Percentiles rank a stretch among this genome's conserved stretches.
phyloP scores from a whole-genome alignment of 129 eudicot species.

The Saussurea involucrata region DNA sequence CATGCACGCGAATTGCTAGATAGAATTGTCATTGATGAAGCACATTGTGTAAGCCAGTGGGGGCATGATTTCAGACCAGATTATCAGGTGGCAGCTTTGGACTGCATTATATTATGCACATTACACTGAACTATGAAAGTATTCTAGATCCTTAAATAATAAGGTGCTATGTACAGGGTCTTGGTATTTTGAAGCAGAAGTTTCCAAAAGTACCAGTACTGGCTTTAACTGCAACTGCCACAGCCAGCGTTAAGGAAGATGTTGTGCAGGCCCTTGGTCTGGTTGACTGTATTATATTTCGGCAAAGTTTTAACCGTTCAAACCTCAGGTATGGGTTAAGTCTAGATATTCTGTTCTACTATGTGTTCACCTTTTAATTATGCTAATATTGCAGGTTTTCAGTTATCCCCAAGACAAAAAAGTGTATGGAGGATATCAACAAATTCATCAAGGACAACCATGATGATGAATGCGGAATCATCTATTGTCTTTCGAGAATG shows the following conservation, averaged over 20 bases:
- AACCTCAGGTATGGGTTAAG: slow-evolving; percentile 57
- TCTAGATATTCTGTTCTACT: slow-evolving; percentile 5
- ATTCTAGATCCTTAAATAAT: slow-evolving; percentile 9
- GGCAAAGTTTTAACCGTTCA: slow-evolving; percentile 96
- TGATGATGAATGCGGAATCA: slow-evolving; percentile 80
- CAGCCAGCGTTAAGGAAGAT: slow-evolving; percentile 93
- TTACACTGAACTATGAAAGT: neutral
- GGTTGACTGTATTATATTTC: slow-evolving; percentile 78
- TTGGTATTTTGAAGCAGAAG: slow-evolving; percentile 95
- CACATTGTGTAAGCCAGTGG: slow-evolving; percentile 99
- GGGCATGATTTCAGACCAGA: slow-evolving; percentile 99
- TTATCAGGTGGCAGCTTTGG: slow-evolving; percentile 65
- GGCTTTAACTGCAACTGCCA: slow-evolving; percentile 99
- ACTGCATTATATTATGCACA: neutral
- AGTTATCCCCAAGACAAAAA: slow-evolving; percentile 84
- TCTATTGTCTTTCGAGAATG: slow-evolving; percentile 97
- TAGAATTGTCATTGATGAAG: slow-evolving; percentile 97
- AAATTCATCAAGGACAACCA: slow-evolving; percentile 67
- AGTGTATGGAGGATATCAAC: slow-evolving; percentile 92
- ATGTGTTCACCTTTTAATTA: slow-evolving; percentile 11
- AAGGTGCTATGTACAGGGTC: slow-evolving; percentile 54
- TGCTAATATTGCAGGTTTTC: slow-evolving; percentile 59
- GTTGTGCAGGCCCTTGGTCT: slow-evolving; percentile 99
- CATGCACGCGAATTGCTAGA: slow-evolving; percentile 72
- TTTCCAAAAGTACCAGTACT: slow-evolving; percentile 87